phyloP scores from a whole-genome alignment of 257 asterid genomes.

The Capsicum rhomboideum region DNA sequence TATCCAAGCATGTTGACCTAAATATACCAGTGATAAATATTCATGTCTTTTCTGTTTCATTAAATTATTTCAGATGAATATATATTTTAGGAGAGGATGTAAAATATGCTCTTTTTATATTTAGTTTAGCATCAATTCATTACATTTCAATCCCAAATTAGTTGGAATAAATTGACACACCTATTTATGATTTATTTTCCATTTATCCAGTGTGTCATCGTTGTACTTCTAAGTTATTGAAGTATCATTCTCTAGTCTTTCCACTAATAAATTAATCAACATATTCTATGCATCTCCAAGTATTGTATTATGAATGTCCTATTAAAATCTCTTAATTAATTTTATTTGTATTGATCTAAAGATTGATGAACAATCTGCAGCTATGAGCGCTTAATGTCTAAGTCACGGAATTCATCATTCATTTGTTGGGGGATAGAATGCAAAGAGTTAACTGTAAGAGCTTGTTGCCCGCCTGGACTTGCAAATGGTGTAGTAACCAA shows the following conservation, averaged over 20 bases:
- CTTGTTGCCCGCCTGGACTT: constrained; percentile 66
- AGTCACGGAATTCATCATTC: constrained; percentile 90
- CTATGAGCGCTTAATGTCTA: constrained; percentile 86
- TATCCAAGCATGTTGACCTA: neutral
- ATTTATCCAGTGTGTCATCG: neutral
- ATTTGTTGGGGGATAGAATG: constrained; percentile 86
- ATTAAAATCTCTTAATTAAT: too few species aligned
- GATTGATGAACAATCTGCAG: constrained; percentile 18
- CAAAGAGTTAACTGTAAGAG: constrained; percentile 70
- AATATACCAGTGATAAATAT: neutral
- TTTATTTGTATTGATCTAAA: neutral
- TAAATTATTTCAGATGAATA: neutral
- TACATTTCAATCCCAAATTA: neutral
- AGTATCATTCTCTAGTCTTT: neutral
- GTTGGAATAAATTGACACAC: neutral
- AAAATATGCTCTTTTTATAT: neutral
- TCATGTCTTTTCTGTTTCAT: neutral
- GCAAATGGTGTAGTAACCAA: constrained; percentile 68
- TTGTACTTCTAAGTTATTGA: neutral
- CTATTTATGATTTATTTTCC: neutral
- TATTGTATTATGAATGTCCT: neutral
- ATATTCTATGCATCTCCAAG: too few species aligned
- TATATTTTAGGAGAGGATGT: neutral
- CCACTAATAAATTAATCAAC: neutral
- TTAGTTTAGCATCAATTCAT: neutral